phyloP scores from a whole-genome alignment of 257 asterid genomes.

The Vinca minor region DNA sequence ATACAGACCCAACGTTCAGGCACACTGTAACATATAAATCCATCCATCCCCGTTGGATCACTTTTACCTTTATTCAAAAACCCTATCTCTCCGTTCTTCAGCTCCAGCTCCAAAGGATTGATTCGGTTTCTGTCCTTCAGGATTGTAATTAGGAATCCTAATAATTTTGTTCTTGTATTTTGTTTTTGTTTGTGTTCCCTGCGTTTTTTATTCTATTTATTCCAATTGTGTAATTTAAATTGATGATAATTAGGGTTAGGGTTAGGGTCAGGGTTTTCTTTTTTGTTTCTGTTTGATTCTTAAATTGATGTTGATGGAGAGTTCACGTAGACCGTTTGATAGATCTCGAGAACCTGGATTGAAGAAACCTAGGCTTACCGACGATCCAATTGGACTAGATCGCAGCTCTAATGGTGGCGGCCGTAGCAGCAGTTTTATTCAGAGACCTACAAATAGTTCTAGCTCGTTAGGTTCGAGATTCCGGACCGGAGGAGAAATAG shows the following conservation, averaged over 20 bases:
- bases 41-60: too few species aligned
- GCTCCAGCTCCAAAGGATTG: background rate
- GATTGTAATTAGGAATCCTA: background rate
- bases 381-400: conserved; percentile 44
- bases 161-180: background rate
- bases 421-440: conserved; percentile 36
- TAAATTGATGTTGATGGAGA: conserved; percentile 54
- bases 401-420: conserved; percentile 81
- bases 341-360: conserved; percentile 76
- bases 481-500: conserved; percentile 25
- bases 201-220: too few species aligned
- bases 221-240: background rate
- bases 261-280: conserved; percentile 3
- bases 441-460: conserved; percentile 37
- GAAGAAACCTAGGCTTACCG: conserved; percentile 71
- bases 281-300: background rate
- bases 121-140: background rate
- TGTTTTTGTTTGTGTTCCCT: background rate
- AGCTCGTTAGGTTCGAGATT: conserved; percentile 36
- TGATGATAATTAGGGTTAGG: conserved; percentile 7
- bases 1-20: too few species aligned
- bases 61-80: too few species aligned
- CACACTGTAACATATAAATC: too few species aligned
- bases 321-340: conserved; percentile 67
- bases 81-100: background rate